A percentile compares a stretch with the other conserved stretches of the same genome.
Conservation (phyloP, 2,329 filamentous ascomycete species). For the Botryotinia convoluta region DNA sequence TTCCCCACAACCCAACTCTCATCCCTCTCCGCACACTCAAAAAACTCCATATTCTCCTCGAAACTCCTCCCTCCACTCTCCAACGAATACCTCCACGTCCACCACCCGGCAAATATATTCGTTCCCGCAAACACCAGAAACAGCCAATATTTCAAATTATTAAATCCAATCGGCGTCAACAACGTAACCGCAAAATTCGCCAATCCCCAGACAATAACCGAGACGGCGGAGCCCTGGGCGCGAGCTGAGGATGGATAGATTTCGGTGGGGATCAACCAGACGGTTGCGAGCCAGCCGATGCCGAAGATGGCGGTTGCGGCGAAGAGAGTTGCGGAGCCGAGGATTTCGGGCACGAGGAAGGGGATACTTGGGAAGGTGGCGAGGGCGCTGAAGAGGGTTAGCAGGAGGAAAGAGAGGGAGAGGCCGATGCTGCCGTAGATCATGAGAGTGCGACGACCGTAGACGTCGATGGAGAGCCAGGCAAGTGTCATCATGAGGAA, state of each 20-base stretch:
- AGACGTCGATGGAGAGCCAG: conserved; percentile 56
- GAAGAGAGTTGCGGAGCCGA: conserved; percentile 52
- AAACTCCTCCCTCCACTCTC: conserved; percentile 57
- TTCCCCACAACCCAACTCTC: conserved; percentile 53
- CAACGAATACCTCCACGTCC: conserved; percentile 54
- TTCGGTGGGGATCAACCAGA: conserved; percentile 57
- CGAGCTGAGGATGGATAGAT: conserved; percentile 61
- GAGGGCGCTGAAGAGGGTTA: conserved; percentile 51
- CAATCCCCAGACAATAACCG: conserved; percentile 63
- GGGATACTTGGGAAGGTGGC: conserved; percentile 44
- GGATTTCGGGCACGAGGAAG: conserved; percentile 45
- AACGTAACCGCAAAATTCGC: conserved; percentile 44
- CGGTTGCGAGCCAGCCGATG: conserved; percentile 57
- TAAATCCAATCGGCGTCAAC: conserved; percentile 62
- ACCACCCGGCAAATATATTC: conserved; percentile 48
- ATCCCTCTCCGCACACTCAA: conserved; percentile 46
- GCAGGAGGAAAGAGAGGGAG: conserved; percentile 49
- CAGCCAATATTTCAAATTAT: conserved; percentile 55
- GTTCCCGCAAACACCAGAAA: conserved; percentile 57
- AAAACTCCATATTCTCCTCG: conserved; percentile 51
- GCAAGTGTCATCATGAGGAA: conserved; percentile 58
- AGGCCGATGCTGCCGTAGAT: conserved; percentile 51
- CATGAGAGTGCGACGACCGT: conserved; percentile 53
- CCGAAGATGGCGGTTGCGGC: conserved; percentile 59
- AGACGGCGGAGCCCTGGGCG: conserved; percentile 64